Evolutionary conservation across 2,329 filamentous ascomycete genomes (phyloP).

Genomic region (Thielaviopsis ethacetica): DNA sequence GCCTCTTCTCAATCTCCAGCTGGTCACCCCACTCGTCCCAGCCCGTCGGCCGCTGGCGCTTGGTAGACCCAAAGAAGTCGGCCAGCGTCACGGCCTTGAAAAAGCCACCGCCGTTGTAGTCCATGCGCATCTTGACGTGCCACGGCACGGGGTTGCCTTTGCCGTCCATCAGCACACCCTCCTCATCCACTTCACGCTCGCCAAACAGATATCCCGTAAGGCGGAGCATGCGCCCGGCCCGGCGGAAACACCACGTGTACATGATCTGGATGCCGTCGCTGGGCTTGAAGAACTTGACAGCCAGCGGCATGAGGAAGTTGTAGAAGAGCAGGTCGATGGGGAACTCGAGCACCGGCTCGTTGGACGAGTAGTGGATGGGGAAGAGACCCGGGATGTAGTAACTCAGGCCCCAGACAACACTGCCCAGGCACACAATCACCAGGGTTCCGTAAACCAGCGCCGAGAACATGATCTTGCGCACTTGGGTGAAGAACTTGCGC

Average conservation of each 20-base stretch:
- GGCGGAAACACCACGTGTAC: constrained; percentile 93
- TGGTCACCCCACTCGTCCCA: neutral
- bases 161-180: constrained; percentile 44
- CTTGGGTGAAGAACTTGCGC: constrained; percentile 76
- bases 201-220: constrained; percentile 90
- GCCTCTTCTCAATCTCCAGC: constrained; percentile 22
- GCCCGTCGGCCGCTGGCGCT: neutral
- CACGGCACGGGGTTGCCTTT: constrained; percentile 26
- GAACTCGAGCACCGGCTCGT: constrained; percentile 84
- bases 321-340: constrained; percentile 90
- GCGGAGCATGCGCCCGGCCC: constrained; percentile 62
- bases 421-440: constrained; percentile 82
- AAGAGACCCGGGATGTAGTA: constrained; percentile 53
- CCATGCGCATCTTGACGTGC: constrained; percentile 13
- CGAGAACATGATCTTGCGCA: constrained; percentile 91
- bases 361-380: constrained; percentile 85
- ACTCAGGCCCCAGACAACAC: constrained; percentile 84
- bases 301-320: constrained; percentile 85
- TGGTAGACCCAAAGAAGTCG: neutral
- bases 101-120: neutral
- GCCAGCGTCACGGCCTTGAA: neutral
- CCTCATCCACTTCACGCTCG: constrained; percentile 64
- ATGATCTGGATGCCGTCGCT: constrained; percentile 69
- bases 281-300: constrained; percentile 70
- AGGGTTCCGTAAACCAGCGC: constrained; percentile 88